Conservation (phyloP, 2,329 filamentous ascomycete species). For the Aspergillaceae sp. region DNA sequence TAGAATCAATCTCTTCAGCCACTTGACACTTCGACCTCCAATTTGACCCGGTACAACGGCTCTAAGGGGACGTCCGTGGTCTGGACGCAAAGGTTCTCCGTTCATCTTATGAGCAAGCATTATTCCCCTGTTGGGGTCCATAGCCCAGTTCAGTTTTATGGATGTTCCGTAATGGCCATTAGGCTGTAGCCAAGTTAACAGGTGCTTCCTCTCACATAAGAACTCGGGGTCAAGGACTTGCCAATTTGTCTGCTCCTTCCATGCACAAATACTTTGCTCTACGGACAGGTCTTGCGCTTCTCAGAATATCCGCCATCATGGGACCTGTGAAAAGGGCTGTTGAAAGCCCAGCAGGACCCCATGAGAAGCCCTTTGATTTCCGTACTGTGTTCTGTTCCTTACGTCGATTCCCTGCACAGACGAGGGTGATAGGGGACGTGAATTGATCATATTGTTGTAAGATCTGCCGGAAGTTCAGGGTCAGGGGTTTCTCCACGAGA, state of each 20-base stretch:
- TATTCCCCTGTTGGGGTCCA: slow-evolving; percentile 74
- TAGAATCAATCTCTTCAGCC: slow-evolving; percentile 73
- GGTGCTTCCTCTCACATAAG: not conserved
- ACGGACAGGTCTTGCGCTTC: slow-evolving; percentile 57
- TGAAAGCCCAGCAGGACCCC: slow-evolving; percentile 79
- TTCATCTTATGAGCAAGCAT: slow-evolving; percentile 91
- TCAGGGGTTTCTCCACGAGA: slow-evolving; percentile 70
- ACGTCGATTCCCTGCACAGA: slow-evolving; percentile 82
- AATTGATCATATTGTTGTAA: slow-evolving; percentile 68
- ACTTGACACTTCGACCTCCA: slow-evolving; percentile 86
- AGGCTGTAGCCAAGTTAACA: slow-evolving; percentile 40
- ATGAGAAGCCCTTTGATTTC: slow-evolving; percentile 90
- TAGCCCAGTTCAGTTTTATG: slow-evolving; percentile 77
- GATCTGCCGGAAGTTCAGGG: slow-evolving; percentile 62
- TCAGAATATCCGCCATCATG: slow-evolving; percentile 62
- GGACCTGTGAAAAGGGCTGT: slow-evolving; percentile 85
- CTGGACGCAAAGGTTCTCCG: slow-evolving; percentile 66
- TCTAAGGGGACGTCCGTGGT: slow-evolving; percentile 77
- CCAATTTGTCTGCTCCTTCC: slow-evolving; percentile 76
- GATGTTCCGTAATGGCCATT: slow-evolving; percentile 87
- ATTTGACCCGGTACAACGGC: slow-evolving; percentile 85
- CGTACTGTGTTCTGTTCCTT: slow-evolving; percentile 89
- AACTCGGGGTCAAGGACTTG: slow-evolving; percentile 18
- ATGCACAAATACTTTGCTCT: slow-evolving; percentile 79
- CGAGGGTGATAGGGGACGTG: slow-evolving; percentile 78